phyloP scores from a whole-genome alignment of 805 yeast genomes.

The Myxozyma vanderwaltii region DNA sequence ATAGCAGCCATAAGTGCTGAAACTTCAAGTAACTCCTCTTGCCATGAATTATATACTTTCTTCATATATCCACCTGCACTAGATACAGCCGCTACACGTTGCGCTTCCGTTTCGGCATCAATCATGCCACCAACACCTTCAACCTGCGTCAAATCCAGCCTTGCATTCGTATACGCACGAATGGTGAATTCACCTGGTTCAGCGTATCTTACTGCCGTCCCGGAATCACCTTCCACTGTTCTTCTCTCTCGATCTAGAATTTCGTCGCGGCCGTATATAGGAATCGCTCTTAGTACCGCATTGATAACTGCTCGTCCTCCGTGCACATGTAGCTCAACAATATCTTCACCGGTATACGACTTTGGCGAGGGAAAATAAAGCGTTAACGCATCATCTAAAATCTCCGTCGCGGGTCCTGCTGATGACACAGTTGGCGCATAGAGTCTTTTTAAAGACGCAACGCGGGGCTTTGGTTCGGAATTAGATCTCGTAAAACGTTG shows the following conservation, averaged over 20 bases:
- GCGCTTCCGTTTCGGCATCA: slow-evolving; percentile 91
- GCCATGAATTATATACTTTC: slow-evolving; percentile 62
- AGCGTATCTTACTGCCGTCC: slow-evolving; percentile 64
- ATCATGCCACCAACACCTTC: slow-evolving; percentile 89
- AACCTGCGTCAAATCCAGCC: slow-evolving; percentile 81
- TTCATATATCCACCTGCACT: slow-evolving; percentile 73
- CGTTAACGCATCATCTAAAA: slow-evolving; percentile 78
- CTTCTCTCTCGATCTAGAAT: neutral
- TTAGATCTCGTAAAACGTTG: slow-evolving; percentile 18
- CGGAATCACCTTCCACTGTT: neutral
- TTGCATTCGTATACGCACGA: slow-evolving; percentile 82
- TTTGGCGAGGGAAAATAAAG: slow-evolving; percentile 70
- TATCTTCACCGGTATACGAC: slow-evolving; percentile 91
- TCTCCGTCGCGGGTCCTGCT: slow-evolving; percentile 14
- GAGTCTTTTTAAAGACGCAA: slow-evolving; percentile 18
- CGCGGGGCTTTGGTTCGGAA: slow-evolving; percentile 16
- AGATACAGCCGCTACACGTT: slow-evolving; percentile 70
- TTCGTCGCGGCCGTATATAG: slow-evolving; percentile 20
- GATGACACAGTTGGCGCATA: slow-evolving; percentile 20
- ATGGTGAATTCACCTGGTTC: slow-evolving; percentile 90
- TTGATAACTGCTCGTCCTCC: slow-evolving; percentile 87
- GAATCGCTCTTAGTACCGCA: slow-evolving; percentile 66
- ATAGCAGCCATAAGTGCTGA: slow-evolving; percentile 81
- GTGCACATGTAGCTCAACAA: slow-evolving; percentile 86
- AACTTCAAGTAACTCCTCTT: slow-evolving; percentile 61